Evolutionary conservation across 2,329 filamentous ascomycete genomes (phyloP), one percentile per base, ranked within the genome.

Genomic region (Ophiostoma quercus): DNA sequence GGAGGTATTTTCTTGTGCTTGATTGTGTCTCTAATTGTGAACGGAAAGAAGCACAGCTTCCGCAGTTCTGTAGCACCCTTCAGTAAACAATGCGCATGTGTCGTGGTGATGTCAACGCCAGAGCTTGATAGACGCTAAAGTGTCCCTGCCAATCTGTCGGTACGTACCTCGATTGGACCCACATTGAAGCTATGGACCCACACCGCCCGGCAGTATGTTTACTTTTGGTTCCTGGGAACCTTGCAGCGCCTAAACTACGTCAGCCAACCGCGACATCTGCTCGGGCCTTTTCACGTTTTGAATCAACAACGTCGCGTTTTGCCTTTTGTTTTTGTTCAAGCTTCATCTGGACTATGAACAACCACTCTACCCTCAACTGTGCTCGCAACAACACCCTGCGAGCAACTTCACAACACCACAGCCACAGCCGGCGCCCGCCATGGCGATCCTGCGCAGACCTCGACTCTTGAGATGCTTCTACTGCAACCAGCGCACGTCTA

Each of bases 381-480:
- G 62, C 62, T 41, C 62, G 62, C 19, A 54, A 19, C 34, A 60
- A n/a, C 51, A 63, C 16, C 14, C 11, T 47, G 37, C n/a, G 22
- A 11, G 22, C 34, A 41, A n/a, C 29, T 19, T n/a, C 19, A 65
- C 62, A 4, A 47, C 41, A n/a, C 14, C 66, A 67, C 25, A 65
- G 39, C 8, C 66, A 67, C 25, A 65, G 39, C 69, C 32, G 68
- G 62, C 39, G 32, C 19, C 60, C 65, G 66, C 71, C 66, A 85
- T 85, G 84, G 77, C 79, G 71, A 79, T 79, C 69, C 75, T 83
- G 71, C 75, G 80, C 73, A 77, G 77, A 69, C 74, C 77, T 65
- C 81, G 79, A 72, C 80, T 81, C 73, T 78, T 94, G 74, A 82
- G 81, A 73, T 97, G 93, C 83, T 94, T 96, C 82, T 96, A 94